These are phyloP conservation scores for Mortierella alpina DNA, from an alignment of 192 early-diverging fungal genomes.

Conservation along the genomic window DNA sequence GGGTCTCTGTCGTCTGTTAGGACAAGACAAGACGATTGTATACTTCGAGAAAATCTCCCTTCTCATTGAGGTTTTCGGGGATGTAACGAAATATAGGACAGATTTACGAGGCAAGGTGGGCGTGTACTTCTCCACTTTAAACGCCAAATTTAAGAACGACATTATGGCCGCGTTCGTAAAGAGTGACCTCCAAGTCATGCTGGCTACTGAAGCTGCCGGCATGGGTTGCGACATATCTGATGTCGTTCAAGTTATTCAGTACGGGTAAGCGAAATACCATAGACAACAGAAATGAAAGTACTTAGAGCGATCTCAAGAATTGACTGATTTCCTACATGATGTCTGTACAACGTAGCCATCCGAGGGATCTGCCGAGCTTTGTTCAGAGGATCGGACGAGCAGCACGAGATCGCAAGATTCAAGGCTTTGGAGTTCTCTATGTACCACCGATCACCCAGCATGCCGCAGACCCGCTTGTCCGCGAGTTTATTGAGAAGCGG, in stretches of 20 bases:
- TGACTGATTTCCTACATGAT: no score
- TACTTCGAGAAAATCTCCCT: conserved; percentile 16
- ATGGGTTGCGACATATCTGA: conserved; percentile 17
- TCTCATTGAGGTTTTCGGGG: background rate
- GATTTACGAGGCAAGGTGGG: background rate
- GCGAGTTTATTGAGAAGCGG: no score
- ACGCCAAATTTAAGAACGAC: background rate
- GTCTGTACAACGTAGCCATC: conserved; percentile 1
- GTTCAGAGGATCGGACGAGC: conserved; percentile 17
- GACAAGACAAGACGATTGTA: conserved; percentile 14
- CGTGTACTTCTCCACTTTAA: conserved; percentile 8
- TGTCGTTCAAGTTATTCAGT: conserved; percentile 20
- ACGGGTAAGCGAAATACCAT: background rate
- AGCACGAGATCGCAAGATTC: background rate
- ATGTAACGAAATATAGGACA: background rate
- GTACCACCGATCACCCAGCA: no score
- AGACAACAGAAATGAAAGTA: no score
- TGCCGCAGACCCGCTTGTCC: no score
- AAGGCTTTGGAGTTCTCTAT: no score
- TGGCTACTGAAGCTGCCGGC: conserved; percentile 15
- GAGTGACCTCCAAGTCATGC: conserved; percentile 1
- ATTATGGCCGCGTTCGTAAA: background rate
- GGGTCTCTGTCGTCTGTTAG: conserved; percentile 10
- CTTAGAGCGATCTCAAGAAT: no score
- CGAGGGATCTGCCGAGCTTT: conserved; percentile 18